Base-by-base conservation (phyloP, 192 early-diverging fungal genomes). In the Dissophora ornata region DNA sequence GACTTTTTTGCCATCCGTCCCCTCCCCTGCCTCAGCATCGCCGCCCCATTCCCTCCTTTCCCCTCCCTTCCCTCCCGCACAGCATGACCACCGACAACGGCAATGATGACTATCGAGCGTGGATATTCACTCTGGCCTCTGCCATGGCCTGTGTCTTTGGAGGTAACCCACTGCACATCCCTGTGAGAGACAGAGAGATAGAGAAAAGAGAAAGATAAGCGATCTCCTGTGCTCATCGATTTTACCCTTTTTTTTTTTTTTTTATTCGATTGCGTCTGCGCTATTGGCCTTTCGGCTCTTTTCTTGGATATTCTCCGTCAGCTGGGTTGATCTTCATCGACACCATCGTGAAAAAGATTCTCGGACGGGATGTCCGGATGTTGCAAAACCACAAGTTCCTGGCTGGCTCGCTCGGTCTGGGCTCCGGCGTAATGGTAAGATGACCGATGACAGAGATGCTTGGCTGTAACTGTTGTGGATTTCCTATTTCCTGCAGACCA, bases 371-470 rank as follows among this genome's bases (percentile, higher is more conserved):
- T 46, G 49, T 79, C 24, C 48, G 57, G n/a, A 79, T 82, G 12
- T 26, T 66, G 3, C 64, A 82, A 19, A 82, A 79, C 42, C 52
- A 63, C 66, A 69, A 79, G 52, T 69, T 82, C 48, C 21, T 82
- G 54, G 80, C 75, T 15, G 80, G 69, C 19, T 82, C 80, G 9
- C 64, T 82, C 12, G 67, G 74, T 24, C 59, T 82, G 9, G 80
- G 80, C 26, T 71, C 80, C 19, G 80, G 80, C 13, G 80, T 82
- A 36, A 71, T 82, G 80, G 80, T 82, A 65, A 56, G 51, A 21
- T 6, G 36, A 38, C 6, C 6, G 13, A 6, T 38, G 13, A 13
- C 6, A 38, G 36, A 38, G n/a, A n/a, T n/a, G n/a, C n/a, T n/a
- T n/a, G n/a, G n/a, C n/a, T n/a, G n/a, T n/a, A n/a, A n/a, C n/a